These are phyloP conservation scores for Nitzschia sp. DNA, from an alignment of 108 stramenopile species.

Conservation along the genomic window DNA sequence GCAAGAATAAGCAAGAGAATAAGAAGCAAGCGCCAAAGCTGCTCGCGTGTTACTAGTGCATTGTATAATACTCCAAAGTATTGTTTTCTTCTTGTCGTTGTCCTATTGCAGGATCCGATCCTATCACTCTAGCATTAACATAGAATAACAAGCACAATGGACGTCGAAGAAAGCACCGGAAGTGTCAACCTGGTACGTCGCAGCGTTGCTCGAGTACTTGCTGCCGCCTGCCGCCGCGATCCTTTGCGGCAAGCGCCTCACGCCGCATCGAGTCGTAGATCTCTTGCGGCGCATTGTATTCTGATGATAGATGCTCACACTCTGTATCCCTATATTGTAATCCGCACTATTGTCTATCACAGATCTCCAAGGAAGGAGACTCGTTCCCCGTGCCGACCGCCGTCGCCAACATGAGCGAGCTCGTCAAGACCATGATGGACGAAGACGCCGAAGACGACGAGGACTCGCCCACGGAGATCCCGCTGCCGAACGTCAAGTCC, in stretches of 20 bases:
- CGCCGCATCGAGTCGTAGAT: neutral
- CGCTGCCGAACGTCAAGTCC: conserved; percentile 98
- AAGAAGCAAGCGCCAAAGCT: too few species aligned
- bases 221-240: neutral
- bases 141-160: conserved; percentile 22
- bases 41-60: too few species aligned
- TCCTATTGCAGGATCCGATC: too few species aligned
- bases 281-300: too few species aligned
- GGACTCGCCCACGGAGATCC: conserved; percentile 92
- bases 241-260: neutral
- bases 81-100: too few species aligned
- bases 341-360: too few species aligned
- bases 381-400: conserved; percentile 85
- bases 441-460: conserved; percentile 83
- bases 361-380: conserved; percentile 97
- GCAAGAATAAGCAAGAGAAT: too few species aligned
- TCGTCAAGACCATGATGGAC: conserved; percentile 98
- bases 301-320: too few species aligned
- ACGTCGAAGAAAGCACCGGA: conserved; percentile 32
- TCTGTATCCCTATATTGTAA: too few species aligned
- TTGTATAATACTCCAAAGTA: too few species aligned
- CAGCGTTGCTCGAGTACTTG: neutral
- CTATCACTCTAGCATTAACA: too few species aligned
- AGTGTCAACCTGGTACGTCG: conserved; percentile 30
- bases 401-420: conserved; percentile 97